These are phyloP conservation scores for Acanthamoeba triangularis DNA, from an alignment of 208 protist species.

Conservation along the genomic window DNA sequence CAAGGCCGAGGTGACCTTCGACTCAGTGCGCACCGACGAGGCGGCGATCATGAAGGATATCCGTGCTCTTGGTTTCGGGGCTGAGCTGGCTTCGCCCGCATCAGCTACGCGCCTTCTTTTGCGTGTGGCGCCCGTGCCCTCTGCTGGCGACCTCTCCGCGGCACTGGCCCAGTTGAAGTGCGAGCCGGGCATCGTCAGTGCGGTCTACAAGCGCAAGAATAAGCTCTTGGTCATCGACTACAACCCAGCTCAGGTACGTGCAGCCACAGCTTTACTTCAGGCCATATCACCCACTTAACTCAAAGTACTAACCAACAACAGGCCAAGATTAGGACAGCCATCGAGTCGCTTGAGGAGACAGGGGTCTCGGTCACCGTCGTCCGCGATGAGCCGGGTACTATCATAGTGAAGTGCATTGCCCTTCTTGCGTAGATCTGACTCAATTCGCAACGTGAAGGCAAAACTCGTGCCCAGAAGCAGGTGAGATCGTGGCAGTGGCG, in stretches of 20 bases:
- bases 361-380: not conserved
- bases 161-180: not conserved
- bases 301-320: not conserved
- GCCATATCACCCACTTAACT: not conserved
- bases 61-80: slow-evolving; percentile 32
- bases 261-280: not conserved
- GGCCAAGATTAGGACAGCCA: not conserved
- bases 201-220: slow-evolving; percentile 7
- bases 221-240: slow-evolving; percentile 38
- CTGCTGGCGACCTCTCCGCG: not conserved
- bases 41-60: slow-evolving; percentile 13
- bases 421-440: not conserved
- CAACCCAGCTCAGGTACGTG: not conserved
- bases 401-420: not conserved
- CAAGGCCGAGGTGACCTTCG: slow-evolving; percentile 38
- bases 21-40: not conserved
- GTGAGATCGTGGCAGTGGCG: slow-evolving; percentile 61
- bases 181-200: not conserved
- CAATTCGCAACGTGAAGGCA: not conserved
- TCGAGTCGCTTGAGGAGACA: not conserved
- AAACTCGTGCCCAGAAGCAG: slow-evolving; percentile 1
- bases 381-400: not conserved
- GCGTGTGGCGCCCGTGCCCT: not conserved
- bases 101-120: slow-evolving; percentile 16
- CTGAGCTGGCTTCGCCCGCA: not conserved